These are phyloP conservation scores for Canariomyces notabilis DNA, from an alignment of 2,329 filamentous ascomycete genomes.

Conservation along the genomic window DNA sequence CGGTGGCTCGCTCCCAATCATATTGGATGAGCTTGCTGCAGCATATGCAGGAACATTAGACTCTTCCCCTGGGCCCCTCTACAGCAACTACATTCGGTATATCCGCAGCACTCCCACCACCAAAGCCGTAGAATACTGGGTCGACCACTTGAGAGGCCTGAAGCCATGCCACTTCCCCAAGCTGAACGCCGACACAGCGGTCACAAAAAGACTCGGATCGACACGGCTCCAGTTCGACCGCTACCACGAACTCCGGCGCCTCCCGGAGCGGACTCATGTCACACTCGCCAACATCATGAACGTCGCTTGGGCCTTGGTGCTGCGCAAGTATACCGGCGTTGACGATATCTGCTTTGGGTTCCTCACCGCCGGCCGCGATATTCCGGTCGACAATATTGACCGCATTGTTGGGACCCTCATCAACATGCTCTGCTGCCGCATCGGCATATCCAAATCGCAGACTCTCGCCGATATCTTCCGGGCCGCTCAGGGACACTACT, in stretches of 20 bases:
- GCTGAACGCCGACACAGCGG: slow-evolving; percentile 8
- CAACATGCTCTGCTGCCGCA: slow-evolving; percentile 25
- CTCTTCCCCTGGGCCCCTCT: slow-evolving; percentile 16
- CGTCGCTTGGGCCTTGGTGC: slow-evolving; percentile 23
- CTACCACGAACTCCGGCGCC: slow-evolving; percentile 18
- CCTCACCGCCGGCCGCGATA: slow-evolving; percentile 21
- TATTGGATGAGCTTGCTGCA: slow-evolving; percentile 21
- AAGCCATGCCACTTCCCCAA: slow-evolving; percentile 23
- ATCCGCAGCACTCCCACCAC: slow-evolving; percentile 11
- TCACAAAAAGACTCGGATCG: slow-evolving; percentile 7
- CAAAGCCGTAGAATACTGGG: slow-evolving; percentile 20
- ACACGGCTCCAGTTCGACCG: slow-evolving; percentile 16
- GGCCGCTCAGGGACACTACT: slow-evolving; percentile 19
- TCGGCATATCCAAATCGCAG: slow-evolving; percentile 8
- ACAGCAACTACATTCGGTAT: slow-evolving; percentile 21
- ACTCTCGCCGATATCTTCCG: slow-evolving; percentile 17
- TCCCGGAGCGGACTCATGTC: slow-evolving; percentile 18
- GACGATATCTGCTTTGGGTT: slow-evolving; percentile 25
- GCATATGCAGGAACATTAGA: slow-evolving; percentile 19
- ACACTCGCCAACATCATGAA: slow-evolving; percentile 26
- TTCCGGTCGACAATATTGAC: slow-evolving; percentile 18
- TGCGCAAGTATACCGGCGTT: slow-evolving; percentile 21
- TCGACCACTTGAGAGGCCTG: slow-evolving; percentile 16
- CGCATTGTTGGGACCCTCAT: slow-evolving; percentile 21
- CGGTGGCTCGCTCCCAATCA: slow-evolving; percentile 23